Evolutionary conservation across 805 yeast species (phyloP), one percentile per base, ranked within the genome.

Genomic region (Wickerhamiella sorbophila): DNA sequence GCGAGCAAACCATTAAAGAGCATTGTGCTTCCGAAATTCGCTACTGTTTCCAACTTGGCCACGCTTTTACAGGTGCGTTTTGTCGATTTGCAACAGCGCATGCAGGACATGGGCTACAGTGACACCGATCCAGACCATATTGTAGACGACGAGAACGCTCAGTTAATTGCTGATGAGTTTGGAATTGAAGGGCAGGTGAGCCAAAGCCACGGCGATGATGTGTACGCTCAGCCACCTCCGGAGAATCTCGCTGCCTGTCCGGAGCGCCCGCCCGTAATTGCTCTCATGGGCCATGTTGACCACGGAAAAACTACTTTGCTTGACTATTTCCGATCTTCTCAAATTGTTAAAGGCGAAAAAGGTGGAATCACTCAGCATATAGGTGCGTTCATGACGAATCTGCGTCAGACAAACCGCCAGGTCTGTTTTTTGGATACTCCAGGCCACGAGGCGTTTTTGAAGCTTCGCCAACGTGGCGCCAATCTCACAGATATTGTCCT

Each of bases 301-400:
- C 98, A 91, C 56, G 98, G 98, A 2, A 91, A 91, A 58, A 91
- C 98, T 1, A 88, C 98, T 0, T 78, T 91, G 46, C 69, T 91
- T 42, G 98, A 91, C 59, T 74, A 76, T 54, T 64, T 91, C 52
- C 69, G 97, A 36, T 85, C 83, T 50, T 80, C 95, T 0, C 74
- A 87, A 0, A 75, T 91, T 5, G 97, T 79, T 0, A 74, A 75
- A 24, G 72, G 77, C 33, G 98, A 91, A 57, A 82, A 77, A 58
- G 98, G 98, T 42, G 97, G 98, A 16, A 91, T 91, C 40, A 91
- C 98, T 0, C 98, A 91, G 59, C 96, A 86, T 58, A 91, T 91
- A 44, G 98, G 98, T 59, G 97, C 98, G 0, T 91, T 91, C 53
- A 79, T 88, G 14, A 91, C 88, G 19, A 66, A 67, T n/a, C 73